Conservation (phyloP, 129 eudicot species). For the Erigeron canadensis region DNA sequence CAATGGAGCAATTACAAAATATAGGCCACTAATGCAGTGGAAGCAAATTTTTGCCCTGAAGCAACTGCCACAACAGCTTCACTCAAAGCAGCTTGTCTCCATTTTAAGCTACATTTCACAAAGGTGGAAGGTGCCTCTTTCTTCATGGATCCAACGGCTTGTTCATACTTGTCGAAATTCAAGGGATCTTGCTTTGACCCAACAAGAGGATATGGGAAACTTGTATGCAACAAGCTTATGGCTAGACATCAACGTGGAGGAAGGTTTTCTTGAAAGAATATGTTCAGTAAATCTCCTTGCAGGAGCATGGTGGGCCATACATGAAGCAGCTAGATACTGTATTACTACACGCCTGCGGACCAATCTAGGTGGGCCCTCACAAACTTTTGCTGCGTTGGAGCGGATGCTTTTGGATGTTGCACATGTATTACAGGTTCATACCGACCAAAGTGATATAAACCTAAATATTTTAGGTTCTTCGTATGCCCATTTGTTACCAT, state of each 20-base stretch:
- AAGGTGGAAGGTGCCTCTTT: conserved; percentile 97
- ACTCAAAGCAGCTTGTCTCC: conserved; percentile 94
- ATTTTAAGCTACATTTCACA: conserved; percentile 89
- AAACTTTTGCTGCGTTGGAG: conserved; percentile 98
- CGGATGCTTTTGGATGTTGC: conserved; percentile 94
- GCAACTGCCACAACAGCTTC: conserved; percentile 88
- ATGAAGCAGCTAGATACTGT: conserved; percentile 98
- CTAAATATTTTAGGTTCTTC: conserved; percentile 62
- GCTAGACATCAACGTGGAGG: conserved; percentile 65
- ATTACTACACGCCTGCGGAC: conserved; percentile 90
- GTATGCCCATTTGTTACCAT: conserved; percentile 76
- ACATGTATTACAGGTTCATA: conserved; percentile 71
- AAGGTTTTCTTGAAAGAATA: conserved; percentile 67
- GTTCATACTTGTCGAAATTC: conserved; percentile 57
- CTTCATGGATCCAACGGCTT: conserved; percentile 95
- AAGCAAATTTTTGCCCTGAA: conserved; percentile 81
- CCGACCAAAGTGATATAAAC: conserved; percentile 78
- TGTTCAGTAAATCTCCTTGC: conserved; percentile 77
- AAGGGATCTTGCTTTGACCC: conserved; percentile 48
- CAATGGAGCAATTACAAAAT: conserved; percentile 35
- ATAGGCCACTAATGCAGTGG: conserved; percentile 63
- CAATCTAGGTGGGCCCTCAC: conserved; percentile 99
- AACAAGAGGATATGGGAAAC: conserved; percentile 57
- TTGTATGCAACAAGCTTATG: conserved; percentile 44
- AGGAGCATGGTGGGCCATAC: conserved; percentile 98